Evolutionary conservation across 2,329 filamentous ascomycete species (phyloP).

Genomic region (Stemphylium vesicarium): DNA sequence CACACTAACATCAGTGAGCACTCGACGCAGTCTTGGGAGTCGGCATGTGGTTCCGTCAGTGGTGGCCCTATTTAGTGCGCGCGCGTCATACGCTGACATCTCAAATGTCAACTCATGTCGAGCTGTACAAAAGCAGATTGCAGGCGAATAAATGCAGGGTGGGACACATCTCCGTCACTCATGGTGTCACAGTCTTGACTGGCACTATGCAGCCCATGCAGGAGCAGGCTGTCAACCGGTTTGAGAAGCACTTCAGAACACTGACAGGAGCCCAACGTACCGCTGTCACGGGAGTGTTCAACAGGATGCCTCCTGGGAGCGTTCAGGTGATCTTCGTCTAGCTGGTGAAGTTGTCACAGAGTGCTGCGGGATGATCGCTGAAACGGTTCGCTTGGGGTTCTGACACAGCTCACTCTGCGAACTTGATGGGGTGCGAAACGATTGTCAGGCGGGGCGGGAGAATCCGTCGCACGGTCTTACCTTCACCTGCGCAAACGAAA

Average conservation of each 20-base stretch:
- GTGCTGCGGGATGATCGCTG: slow-evolving; percentile 11
- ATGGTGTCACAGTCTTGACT: slow-evolving; percentile 23
- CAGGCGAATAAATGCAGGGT: slow-evolving; percentile 1
- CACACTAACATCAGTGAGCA: background rate
- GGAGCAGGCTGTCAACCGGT: slow-evolving; percentile 11
- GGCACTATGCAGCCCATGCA: slow-evolving; percentile 10
- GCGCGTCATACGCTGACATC: background rate
- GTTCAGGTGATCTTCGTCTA: slow-evolving; percentile 8
- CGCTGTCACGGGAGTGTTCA: background rate
- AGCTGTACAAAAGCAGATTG: background rate
- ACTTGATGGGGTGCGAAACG: slow-evolving; percentile 21
- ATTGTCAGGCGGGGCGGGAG: background rate
- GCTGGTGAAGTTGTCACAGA: slow-evolving; percentile 15
- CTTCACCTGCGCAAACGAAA: slow-evolving; percentile 13
- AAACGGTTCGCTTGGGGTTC: slow-evolving; percentile 20
- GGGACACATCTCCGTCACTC: slow-evolving; percentile 2
- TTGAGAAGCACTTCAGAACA: slow-evolving; percentile 21
- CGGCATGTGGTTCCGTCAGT: background rate
- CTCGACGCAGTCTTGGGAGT: background rate
- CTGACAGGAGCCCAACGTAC: slow-evolving; percentile 15
- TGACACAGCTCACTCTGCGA: slow-evolving; percentile 17
- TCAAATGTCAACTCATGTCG: background rate
- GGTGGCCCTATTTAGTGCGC: background rate
- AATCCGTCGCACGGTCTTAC: background rate
- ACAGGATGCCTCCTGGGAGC: slow-evolving; percentile 11